Evolutionary conservation across 208 protist species (phyloP), one percentile per base, ranked within the genome.

Genomic region (Lotmaria passim): DNA sequence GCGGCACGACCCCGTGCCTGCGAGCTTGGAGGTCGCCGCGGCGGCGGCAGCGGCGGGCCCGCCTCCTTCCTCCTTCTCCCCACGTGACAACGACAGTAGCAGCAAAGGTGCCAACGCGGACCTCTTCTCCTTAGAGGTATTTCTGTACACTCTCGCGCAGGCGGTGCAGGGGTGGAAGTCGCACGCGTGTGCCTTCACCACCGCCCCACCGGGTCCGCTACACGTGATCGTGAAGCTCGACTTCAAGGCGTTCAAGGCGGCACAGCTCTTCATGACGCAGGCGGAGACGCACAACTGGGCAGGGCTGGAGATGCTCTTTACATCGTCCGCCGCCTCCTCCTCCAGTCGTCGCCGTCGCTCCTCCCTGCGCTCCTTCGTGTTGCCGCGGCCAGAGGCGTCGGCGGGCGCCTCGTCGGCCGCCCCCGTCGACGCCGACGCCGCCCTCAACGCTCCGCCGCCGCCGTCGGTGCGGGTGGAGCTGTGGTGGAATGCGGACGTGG

Each of bases 401-500:
- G 12, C 30, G 6, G 39, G 51, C 30, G 51, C 12, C n/a, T 28
- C 30, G 30, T 26, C 34, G n/a, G n/a, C 30, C 5, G 17, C 53
- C 10, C 17, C 33, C 12, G n/a, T n/a, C 33, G 3, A 26, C 34
- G 19, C 7, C 53, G 7, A n/a, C 53, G 34, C 19, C 34, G 15
- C 3, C 36, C n/a, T n/a, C n/a, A n/a, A n/a, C 3, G 14, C 43
- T 3, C 21, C 38, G 11, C 3, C 50, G 15, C 62, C 36, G 19
- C 62, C 28, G 33, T 23, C 33, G 28, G 47, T 46, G 31, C 62
- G 70, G 38, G 63, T 84, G 44, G 51, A 58, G 39, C 70, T 87
- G 47, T 87, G 82, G 82, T 87, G 78, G 73, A 84, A 82, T 51
- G 82, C 82, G 1, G 82, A 87, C 46, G 74, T 84, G 38, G 60